phyloP scores from a whole-genome alignment of 139 green algal genomes.

The Parachlorella kessleri region DNA sequence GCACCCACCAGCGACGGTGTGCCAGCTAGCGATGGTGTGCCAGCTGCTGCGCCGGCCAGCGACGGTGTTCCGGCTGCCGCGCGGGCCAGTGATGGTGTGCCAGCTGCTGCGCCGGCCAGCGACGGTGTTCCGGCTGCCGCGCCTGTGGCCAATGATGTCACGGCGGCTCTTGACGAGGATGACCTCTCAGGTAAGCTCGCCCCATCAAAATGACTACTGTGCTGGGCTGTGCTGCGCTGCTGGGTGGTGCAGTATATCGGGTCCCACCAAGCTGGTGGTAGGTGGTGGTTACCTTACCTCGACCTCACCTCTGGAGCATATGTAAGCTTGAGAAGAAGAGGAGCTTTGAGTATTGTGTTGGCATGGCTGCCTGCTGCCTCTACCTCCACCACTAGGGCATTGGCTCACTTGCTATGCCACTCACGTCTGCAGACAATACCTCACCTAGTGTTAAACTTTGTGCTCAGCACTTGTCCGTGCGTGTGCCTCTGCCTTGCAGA shows the following conservation, averaged over 20 bases:
- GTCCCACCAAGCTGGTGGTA: too few relatives aligned
- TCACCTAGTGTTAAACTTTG: too few relatives aligned
- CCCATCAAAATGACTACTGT: too few relatives aligned
- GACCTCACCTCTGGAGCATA: too few relatives aligned
- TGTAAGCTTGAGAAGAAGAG: not conserved
- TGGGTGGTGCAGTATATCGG: too few relatives aligned
- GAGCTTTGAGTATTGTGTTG: not conserved
- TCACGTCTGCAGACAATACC: not conserved
- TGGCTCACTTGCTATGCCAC: not conserved
- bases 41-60: not conserved
- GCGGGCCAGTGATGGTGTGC: not conserved
- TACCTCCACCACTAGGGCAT: not conserved
- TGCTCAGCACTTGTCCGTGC: too few relatives aligned
- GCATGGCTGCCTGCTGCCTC: not conserved
- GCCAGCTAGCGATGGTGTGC: not conserved
- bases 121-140: too few relatives aligned
- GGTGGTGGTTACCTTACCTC: too few relatives aligned
- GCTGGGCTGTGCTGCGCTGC: too few relatives aligned
- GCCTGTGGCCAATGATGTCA: not conserved
- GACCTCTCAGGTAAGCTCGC: too few relatives aligned
- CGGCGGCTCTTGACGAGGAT: too few relatives aligned
- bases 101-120: not conserved
- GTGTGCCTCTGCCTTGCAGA: not conserved
- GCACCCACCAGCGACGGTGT: not conserved
- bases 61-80: too few relatives aligned